These are phyloP conservation scores for Penicillium cinerascens DNA, from an alignment of 495 filamentous ascomycete genomes.

Conservation along the genomic window DNA sequence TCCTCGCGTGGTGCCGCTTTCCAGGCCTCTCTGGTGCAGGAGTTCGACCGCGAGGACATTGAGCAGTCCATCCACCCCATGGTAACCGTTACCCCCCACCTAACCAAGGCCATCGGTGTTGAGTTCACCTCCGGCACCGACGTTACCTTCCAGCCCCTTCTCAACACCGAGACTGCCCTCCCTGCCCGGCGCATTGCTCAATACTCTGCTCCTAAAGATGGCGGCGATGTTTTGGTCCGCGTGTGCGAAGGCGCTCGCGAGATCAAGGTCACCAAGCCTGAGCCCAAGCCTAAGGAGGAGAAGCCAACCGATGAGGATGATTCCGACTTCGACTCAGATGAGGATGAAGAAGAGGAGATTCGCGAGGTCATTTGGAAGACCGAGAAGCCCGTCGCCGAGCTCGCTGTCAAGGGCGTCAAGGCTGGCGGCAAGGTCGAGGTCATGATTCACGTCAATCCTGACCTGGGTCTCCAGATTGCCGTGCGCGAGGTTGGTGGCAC, in stretches of 20 bases:
- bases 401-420: conserved; percentile 74
- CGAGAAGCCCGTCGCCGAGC: conserved; percentile 79
- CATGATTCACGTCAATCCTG: conserved; percentile 78
- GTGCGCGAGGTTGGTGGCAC: conserved; percentile 83
- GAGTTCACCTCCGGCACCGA: conserved; percentile 62
- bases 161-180: conserved; percentile 81
- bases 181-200: conserved; percentile 80
- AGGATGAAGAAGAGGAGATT: conserved; percentile 75
- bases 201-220: conserved; percentile 67
- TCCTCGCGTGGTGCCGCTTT: conserved; percentile 87
- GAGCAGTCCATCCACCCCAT: conserved; percentile 93
- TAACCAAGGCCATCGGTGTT: conserved; percentile 83
- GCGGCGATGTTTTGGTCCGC: conserved; percentile 82
- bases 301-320: conserved; percentile 60
- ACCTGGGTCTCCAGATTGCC: conserved; percentile 73
- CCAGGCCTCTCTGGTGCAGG: conserved; percentile 87
- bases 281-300: conserved; percentile 69
- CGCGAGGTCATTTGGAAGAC: conserved; percentile 92
- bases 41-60: conserved; percentile 90
- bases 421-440: conserved; percentile 91
- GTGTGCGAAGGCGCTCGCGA: conserved; percentile 80
- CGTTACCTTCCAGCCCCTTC: conserved; percentile 69
- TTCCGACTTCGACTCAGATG: conserved; percentile 59
- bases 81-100: conserved; percentile 92
- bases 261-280: conserved; percentile 86